Evolutionary conservation across 1,284 basidiomycete genomes (phyloP).

Genomic region (Fomitopsis palustris): DNA sequence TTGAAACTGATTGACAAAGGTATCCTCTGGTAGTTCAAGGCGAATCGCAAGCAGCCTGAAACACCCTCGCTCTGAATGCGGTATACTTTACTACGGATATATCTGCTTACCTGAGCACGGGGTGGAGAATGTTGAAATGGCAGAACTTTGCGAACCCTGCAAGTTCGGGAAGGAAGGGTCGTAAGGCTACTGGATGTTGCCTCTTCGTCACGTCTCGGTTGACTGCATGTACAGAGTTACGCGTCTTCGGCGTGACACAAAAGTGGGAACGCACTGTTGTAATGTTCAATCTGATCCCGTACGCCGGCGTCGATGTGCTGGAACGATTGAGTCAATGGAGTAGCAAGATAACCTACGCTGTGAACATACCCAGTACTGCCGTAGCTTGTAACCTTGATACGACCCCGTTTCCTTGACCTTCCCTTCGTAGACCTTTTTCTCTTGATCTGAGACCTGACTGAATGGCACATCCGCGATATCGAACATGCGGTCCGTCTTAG

Average conservation of each 20-base stretch:
- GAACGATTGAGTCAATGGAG: not conserved
- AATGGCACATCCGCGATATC: constrained; percentile 61
- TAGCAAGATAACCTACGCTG: no score
- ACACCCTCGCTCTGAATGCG: no score
- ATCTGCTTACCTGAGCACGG: constrained; percentile 47
- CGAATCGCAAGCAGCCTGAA: constrained; percentile 42
- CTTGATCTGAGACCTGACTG: constrained; percentile 42
- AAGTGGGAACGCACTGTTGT: constrained; percentile 40
- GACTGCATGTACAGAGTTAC: constrained; percentile 30
- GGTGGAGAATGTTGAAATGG: constrained; percentile 47
- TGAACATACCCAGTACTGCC: constrained; percentile 19
- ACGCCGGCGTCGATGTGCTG: constrained; percentile 56
- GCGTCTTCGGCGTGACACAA: not conserved
- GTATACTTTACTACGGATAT: no score
- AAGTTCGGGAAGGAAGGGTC: constrained; percentile 58
- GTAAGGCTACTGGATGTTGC: constrained; percentile 44
- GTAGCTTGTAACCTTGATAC: constrained; percentile 59
- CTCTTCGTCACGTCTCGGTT: constrained; percentile 44
- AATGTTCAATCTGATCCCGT: constrained; percentile 54
- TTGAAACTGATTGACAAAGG: constrained; percentile 27
- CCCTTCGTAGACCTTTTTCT: constrained; percentile 50
- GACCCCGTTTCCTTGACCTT: constrained; percentile 48
- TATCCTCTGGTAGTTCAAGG: constrained; percentile 31
- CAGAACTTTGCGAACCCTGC: constrained; percentile 46
- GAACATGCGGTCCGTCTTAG: constrained; percentile 44